Evolutionary conservation across 2,329 filamentous ascomycete genomes (phyloP).

Genomic region (Acrodontium crateriforme): DNA sequence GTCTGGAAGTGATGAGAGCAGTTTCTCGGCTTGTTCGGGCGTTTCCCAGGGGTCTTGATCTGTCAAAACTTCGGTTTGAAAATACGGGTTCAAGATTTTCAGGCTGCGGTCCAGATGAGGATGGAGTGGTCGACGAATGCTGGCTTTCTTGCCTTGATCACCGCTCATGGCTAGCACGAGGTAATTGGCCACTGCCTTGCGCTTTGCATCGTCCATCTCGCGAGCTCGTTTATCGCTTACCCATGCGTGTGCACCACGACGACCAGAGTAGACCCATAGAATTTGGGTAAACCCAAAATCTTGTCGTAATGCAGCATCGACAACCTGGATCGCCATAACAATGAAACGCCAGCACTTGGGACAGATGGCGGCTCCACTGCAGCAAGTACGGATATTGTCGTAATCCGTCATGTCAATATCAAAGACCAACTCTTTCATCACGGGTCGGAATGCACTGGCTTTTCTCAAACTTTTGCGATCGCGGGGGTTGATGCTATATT

Average conservation of each 20-base stretch:
- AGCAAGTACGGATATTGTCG: conserved; percentile 91
- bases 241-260: conserved; percentile 95
- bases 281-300: conserved; percentile 97
- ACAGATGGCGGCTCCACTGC: conserved; percentile 85
- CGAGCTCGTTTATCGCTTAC: conserved; percentile 84
- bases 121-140: conserved; percentile 76
- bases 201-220: conserved; percentile 70
- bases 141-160: conserved; percentile 65
- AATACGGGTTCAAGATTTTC: conserved; percentile 70
- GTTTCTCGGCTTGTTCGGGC: conserved; percentile 55
- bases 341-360: conserved; percentile 93
- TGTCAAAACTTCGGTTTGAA: conserved; percentile 66
- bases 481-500: conserved; percentile 85
- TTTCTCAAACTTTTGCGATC: conserved; percentile 82
- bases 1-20: conserved; percentile 78
- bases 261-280: conserved; percentile 95
- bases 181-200: conserved; percentile 75
- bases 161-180: conserved; percentile 82
- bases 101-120: conserved; percentile 80
- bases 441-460: conserved; percentile 65
- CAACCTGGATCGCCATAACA: conserved; percentile 91
- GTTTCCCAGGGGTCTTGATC: conserved; percentile 76
- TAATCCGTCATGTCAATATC: conserved; percentile 99
- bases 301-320: conserved; percentile 73
- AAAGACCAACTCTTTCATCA: conserved; percentile 91